These are phyloP conservation scores for Berkeleyomyces basicola DNA, from an alignment of 2,329 filamentous ascomycete genomes.

Conservation along the genomic window DNA sequence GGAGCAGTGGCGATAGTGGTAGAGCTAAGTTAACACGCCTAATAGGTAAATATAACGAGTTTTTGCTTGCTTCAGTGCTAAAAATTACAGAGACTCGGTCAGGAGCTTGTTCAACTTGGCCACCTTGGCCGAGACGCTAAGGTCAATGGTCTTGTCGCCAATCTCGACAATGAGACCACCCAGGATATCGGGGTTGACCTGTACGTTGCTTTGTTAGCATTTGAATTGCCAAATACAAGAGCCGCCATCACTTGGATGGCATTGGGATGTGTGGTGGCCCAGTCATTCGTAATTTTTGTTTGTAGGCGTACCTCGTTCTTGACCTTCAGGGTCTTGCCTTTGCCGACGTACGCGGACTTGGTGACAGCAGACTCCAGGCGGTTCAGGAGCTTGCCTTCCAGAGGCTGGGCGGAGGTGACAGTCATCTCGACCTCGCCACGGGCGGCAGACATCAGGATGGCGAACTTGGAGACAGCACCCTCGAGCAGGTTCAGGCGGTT, in stretches of 20 bases:
- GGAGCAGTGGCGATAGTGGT: background rate
- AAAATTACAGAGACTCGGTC: slow-evolving; percentile 79
- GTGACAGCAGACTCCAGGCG: slow-evolving; percentile 75
- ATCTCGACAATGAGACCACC: slow-evolving; percentile 92
- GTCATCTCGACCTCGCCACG: slow-evolving; percentile 86
- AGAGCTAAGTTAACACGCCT: background rate
- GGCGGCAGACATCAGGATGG: slow-evolving; percentile 68
- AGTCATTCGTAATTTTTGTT: background rate
- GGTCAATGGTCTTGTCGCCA: slow-evolving; percentile 94
- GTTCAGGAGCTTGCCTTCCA: slow-evolving; percentile 72
- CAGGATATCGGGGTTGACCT: slow-evolving; percentile 89
- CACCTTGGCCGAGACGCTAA: slow-evolving; percentile 87
- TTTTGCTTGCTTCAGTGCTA: slow-evolving; percentile 6
- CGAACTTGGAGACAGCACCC: slow-evolving; percentile 77
- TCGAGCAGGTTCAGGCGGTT: slow-evolving; percentile 77
- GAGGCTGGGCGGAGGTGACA: slow-evolving; percentile 76
- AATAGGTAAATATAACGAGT: background rate
- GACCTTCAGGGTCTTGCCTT: slow-evolving; percentile 97
- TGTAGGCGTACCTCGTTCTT: slow-evolving; percentile 55
- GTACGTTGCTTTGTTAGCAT: slow-evolving; percentile 4
- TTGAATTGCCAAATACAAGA: background rate
- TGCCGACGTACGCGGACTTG: slow-evolving; percentile 76
- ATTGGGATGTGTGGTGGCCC: background rate
- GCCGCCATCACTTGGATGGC: background rate
- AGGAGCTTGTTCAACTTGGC: slow-evolving; percentile 99